Evolutionary conservation across 495 filamentous ascomycete genomes (phyloP).

Genomic region (Echria macrotheca): DNA sequence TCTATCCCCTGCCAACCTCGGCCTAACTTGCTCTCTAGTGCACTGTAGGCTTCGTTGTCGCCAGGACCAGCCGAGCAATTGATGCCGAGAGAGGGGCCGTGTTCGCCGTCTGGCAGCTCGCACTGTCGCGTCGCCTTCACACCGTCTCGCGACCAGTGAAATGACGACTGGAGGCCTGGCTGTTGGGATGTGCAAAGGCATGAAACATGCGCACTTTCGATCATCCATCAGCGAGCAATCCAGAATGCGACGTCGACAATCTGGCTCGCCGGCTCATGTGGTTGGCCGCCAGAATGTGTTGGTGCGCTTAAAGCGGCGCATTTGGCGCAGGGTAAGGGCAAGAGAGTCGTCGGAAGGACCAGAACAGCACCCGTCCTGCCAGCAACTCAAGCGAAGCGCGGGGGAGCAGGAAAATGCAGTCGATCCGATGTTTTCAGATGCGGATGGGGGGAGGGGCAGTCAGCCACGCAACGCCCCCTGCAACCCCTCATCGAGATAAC

Average conservation of each 20-base stretch:
- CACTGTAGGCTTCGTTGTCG: no score
- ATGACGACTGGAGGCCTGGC: conserved; percentile 11
- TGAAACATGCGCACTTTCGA: not conserved
- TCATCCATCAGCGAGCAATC: not conserved
- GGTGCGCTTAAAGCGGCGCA: not conserved
- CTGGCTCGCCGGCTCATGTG: not conserved
- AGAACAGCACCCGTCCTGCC: no score
- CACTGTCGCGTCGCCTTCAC: conserved; percentile 21
- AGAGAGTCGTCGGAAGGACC: no score
- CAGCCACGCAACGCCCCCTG: no score
- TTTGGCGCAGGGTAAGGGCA: not conserved
- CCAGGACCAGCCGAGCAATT: conserved; percentile 18
- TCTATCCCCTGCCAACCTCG: conserved; percentile 21
- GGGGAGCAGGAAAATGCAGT: no score
- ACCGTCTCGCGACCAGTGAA: conserved; percentile 13
- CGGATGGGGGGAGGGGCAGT: no score
- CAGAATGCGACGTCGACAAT: conserved; percentile 2
- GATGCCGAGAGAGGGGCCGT: conserved; percentile 23
- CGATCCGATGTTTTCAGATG: no score
- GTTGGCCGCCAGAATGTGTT: conserved; percentile 1
- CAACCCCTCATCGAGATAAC: no score
- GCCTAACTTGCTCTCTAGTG: conserved; percentile 18
- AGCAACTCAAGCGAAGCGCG: no score
- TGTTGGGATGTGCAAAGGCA: not conserved
- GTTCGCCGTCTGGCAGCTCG: conserved; percentile 7